These are phyloP conservation scores for Russula lepida DNA, from an alignment of 768 basidiomycete genomes.

Conservation along the genomic window DNA sequence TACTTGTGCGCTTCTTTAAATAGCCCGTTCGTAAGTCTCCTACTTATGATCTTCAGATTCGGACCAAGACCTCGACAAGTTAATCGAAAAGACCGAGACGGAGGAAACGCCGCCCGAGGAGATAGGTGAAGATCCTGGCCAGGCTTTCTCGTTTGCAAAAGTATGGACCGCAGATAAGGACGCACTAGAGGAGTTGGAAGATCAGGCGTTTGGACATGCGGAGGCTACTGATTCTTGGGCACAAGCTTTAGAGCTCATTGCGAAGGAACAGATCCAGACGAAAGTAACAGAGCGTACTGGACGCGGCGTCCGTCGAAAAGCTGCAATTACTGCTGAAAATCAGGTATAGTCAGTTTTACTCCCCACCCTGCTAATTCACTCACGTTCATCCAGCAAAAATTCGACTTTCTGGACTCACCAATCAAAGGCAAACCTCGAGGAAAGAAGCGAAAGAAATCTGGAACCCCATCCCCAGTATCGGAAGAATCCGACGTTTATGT, in stretches of 20 bases:
- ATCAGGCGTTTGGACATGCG: slow-evolving; percentile 32
- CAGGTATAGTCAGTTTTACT: slow-evolving; percentile 32
- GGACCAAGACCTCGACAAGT: slow-evolving; percentile 72
- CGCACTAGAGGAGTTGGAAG: slow-evolving; percentile 55
- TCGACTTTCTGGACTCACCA: slow-evolving; percentile 33
- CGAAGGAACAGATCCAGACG: slow-evolving; percentile 37
- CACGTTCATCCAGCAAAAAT: slow-evolving; percentile 22
- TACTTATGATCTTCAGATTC: slow-evolving; percentile 41
- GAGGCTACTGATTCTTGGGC: slow-evolving; percentile 78
- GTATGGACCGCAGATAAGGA: slow-evolving; percentile 83
- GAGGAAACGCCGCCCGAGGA: slow-evolving; percentile 49
- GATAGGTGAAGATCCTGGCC: slow-evolving; percentile 39
- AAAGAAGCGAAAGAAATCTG: slow-evolving; percentile 29
- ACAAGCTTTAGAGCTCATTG: slow-evolving; percentile 48
- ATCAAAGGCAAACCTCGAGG: slow-evolving; percentile 28
- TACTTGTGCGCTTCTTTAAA: slow-evolving; percentile 37
- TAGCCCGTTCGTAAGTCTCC: neutral
- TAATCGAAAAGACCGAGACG: slow-evolving; percentile 78
- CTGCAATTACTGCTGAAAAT: slow-evolving; percentile 38
- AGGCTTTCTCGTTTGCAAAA: slow-evolving; percentile 82
- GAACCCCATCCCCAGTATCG: slow-evolving; percentile 27
- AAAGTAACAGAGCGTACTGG: slow-evolving; percentile 51
- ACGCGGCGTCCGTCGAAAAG: slow-evolving; percentile 66
- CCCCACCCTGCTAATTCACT: neutral
- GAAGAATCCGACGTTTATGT: slow-evolving; percentile 38